Evolutionary conservation across 192 early-diverging fungal species (phyloP).

Genomic region (Fimicolochytrium jonesii): DNA sequence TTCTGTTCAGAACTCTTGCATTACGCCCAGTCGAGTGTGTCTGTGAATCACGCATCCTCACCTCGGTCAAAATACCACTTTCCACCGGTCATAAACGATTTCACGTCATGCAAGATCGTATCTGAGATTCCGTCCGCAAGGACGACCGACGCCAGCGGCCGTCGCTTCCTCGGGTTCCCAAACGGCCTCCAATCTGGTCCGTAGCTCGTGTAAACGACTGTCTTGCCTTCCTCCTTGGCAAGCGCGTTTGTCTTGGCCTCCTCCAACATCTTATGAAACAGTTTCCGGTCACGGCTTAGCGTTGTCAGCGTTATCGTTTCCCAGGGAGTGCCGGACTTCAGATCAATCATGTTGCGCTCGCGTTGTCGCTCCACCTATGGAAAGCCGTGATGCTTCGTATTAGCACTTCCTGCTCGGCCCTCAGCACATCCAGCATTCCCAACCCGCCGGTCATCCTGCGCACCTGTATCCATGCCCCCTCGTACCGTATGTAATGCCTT

Average conservation of each 20-base stretch:
- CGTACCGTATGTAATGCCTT: constrained; percentile 79
- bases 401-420: background rate
- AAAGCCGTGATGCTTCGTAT: too few species aligned
- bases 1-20: too few species aligned
- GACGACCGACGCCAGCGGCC: constrained; percentile 48
- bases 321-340: constrained; percentile 87
- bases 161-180: constrained; percentile 81
- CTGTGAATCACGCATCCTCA: too few species aligned
- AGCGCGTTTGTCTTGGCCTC: constrained; percentile 81
- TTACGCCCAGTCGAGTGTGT: too few species aligned
- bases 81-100: constrained; percentile 36
- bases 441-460: too few species aligned
- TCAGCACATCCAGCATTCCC: background rate
- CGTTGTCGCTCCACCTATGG: constrained; percentile 68
- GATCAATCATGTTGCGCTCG: constrained; percentile 84
- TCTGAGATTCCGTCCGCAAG: constrained; percentile 33
- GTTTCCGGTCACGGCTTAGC: constrained; percentile 68
- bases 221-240: constrained; percentile 88
- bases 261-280: constrained; percentile 72
- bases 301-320: constrained; percentile 94
- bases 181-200: constrained; percentile 97
- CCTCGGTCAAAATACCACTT: constrained; percentile 50
- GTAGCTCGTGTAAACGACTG: constrained; percentile 91
- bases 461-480: constrained; percentile 72
- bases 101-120: constrained; percentile 38